Evolutionary conservation across 306 rosid species (phyloP).

Genomic region (Senna tora): DNA sequence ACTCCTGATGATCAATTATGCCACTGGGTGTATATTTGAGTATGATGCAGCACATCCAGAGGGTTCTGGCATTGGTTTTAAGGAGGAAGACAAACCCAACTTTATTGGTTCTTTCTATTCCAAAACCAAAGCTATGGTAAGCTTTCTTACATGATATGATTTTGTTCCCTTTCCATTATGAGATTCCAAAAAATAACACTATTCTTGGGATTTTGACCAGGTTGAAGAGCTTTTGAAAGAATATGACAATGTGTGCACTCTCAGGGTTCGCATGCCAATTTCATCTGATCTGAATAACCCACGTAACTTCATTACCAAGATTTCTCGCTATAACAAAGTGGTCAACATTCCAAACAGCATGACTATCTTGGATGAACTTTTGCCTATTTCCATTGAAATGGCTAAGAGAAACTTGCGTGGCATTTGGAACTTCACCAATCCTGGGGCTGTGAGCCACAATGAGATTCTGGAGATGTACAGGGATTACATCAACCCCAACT

Average conservation of each 20-base stretch:
- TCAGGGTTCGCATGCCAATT: slow-evolving; percentile 89
- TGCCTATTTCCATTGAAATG: slow-evolving; percentile 86
- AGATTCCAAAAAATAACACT: neutral
- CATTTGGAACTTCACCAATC: slow-evolving; percentile 93
- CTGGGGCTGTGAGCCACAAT: slow-evolving; percentile 86
- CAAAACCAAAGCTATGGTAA: slow-evolving; percentile 92
- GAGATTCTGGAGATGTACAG: slow-evolving; percentile 88
- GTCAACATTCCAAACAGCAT: slow-evolving; percentile 92
- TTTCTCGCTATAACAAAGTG: slow-evolving; percentile 81
- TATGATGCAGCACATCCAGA: slow-evolving; percentile 81
- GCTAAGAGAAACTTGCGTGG: slow-evolving; percentile 85
- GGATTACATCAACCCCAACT: slow-evolving; percentile 66
- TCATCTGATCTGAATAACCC: slow-evolving; percentile 87
- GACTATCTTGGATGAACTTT: slow-evolving; percentile 87
- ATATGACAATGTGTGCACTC: slow-evolving; percentile 89
- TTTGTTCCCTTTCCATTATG: slow-evolving; percentile 23
- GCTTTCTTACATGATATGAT: slow-evolving; percentile 24
- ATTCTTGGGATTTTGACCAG: slow-evolving; percentile 42
- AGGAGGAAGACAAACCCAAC: slow-evolving; percentile 85
- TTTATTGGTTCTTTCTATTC: slow-evolving; percentile 86
- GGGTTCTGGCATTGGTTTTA: slow-evolving; percentile 86
- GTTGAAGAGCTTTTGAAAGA: slow-evolving; percentile 89
- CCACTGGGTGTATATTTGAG: slow-evolving; percentile 91
- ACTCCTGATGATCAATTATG: slow-evolving; percentile 75
- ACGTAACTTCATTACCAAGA: slow-evolving; percentile 89